A percentile compares a stretch with the other conserved stretches of the same genome.
phyloP scores from a whole-genome alignment of 495 filamentous ascomycete genomes.

The Aspergillus ostianus region DNA sequence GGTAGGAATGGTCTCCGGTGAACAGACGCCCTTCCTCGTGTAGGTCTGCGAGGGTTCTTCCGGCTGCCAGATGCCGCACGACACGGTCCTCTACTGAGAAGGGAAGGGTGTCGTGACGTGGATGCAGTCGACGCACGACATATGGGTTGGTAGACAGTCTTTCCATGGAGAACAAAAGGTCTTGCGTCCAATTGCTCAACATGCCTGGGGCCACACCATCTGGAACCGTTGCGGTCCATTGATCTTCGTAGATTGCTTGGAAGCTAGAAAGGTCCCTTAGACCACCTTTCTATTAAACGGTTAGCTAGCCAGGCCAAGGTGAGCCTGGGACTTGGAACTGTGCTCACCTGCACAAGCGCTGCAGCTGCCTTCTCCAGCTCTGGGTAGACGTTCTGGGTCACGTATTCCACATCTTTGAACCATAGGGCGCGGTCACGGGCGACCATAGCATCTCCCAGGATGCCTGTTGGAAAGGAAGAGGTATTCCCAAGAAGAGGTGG shows the following conservation, averaged over 20 bases:
- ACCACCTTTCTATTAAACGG: neutral
- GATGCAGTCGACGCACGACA: conserved; percentile 5
- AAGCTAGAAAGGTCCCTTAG: conserved; percentile 3
- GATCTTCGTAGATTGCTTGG: conserved; percentile 2
- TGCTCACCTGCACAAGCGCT: neutral
- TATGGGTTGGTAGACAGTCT: conserved; percentile 6
- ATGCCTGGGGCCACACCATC: conserved; percentile 4
- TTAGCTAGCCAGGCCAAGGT: neutral
- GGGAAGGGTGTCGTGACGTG: neutral
- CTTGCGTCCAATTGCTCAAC: conserved; percentile 8
- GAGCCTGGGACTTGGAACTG: neutral
- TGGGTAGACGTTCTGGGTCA: conserved; percentile 4
- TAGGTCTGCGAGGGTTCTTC: neutral
- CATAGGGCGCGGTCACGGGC: conserved; percentile 1
- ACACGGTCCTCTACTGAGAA: neutral
- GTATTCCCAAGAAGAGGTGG: conserved; percentile 8
- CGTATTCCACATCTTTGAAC: conserved; percentile 8
- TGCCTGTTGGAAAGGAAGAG: conserved; percentile 1
- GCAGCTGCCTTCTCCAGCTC: conserved; percentile 1
- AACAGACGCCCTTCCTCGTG: conserved; percentile 4
- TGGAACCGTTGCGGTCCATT: conserved; percentile 3
- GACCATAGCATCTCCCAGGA: conserved; percentile 8
- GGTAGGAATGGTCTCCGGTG: conserved; percentile 5
- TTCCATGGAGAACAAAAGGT: conserved; percentile 9
- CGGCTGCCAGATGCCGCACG: conserved; percentile 5